A percentile compares a stretch with the other conserved stretches of the same genome.
Conservation (phyloP, 805 yeast species). For the Nakazawaea populi region DNA sequence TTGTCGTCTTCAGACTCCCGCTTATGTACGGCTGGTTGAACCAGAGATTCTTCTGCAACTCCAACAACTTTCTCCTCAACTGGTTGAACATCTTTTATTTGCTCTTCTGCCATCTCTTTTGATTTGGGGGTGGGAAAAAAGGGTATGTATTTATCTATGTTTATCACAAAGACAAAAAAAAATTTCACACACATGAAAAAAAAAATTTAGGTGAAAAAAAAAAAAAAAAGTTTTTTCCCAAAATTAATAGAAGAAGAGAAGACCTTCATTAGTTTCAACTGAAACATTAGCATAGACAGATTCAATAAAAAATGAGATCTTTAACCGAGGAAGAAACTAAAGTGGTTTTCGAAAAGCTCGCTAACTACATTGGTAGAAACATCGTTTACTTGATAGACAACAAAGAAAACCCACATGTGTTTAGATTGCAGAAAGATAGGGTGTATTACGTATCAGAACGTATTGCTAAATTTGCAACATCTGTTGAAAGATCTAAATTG, state of each 20-base stretch:
- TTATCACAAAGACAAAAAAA: neutral
- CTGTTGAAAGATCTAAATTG: slow-evolving; percentile 80
- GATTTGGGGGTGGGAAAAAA: too few species aligned
- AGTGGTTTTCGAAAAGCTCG: slow-evolving; percentile 91
- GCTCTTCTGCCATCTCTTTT: neutral
- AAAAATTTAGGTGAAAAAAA: neutral
- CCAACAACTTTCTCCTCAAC: neutral
- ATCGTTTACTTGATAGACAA: slow-evolving; percentile 83
- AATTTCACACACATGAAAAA: neutral
- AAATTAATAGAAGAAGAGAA: neutral
- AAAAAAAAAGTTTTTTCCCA: neutral
- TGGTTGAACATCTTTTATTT: neutral
- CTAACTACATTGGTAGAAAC: slow-evolving; percentile 95
- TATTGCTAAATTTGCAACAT: slow-evolving; percentile 82
- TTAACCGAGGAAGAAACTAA: slow-evolving; percentile 96
- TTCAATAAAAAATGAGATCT: slow-evolving; percentile 62
- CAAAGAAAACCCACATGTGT: slow-evolving; percentile 84
- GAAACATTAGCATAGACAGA: neutral
- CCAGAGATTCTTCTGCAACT: slow-evolving; percentile 5
- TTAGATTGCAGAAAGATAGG: slow-evolving; percentile 92
- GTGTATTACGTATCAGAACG: slow-evolving; percentile 88
- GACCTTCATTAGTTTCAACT: neutral
- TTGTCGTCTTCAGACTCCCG: slow-evolving; percentile 7
- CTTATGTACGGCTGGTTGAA: slow-evolving; percentile 10
- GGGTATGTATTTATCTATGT: neutral